phyloP scores from a whole-genome alignment of 140 eudicot species.

The Senecio squalidus region DNA sequence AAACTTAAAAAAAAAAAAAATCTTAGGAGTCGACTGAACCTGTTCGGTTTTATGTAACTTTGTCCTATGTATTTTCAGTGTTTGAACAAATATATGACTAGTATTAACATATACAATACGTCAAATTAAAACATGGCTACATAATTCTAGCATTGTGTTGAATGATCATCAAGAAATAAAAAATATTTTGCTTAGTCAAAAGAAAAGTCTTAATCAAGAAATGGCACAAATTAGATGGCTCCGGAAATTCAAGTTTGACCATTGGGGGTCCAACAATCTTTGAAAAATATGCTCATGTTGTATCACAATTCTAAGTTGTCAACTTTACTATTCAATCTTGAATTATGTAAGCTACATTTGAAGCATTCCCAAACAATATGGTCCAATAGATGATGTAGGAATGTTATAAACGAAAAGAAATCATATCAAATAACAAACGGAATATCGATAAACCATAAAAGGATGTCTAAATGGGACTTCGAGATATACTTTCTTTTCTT shows the following conservation, averaged over 20 bases:
- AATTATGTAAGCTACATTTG: slow-evolving; percentile 3
- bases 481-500: too few relatives aligned
- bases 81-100: not conserved
- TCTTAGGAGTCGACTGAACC: too few relatives aligned
- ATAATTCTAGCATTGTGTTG: slow-evolving; percentile 14
- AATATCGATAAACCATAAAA: too few relatives aligned
- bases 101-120: too few relatives aligned
- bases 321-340: slow-evolving; percentile 1
- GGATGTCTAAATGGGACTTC: too few relatives aligned
- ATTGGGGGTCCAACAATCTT: slow-evolving; percentile 36
- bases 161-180: slow-evolving; percentile 12
- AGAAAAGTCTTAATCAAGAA: slow-evolving; percentile 31
- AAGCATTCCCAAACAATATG: slow-evolving; percentile 16
- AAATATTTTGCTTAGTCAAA: slow-evolving; percentile 21
- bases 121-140: not conserved
- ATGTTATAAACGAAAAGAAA: too few relatives aligned
- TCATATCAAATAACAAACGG: too few relatives aligned
- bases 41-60: not conserved
- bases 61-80: not conserved
- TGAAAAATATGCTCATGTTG: slow-evolving; percentile 21
- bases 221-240: slow-evolving; percentile 26
- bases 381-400: not conserved
- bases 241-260: slow-evolving; percentile 25
- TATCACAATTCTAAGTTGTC: slow-evolving; percentile 18
- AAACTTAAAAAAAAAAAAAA: not conserved